Percentiles rank a stretch among this genome's conserved stretches.
These are phyloP conservation scores for Trametes gibbosa DNA, from an alignment of 768 basidiomycete genomes.

Conservation along the genomic window DNA sequence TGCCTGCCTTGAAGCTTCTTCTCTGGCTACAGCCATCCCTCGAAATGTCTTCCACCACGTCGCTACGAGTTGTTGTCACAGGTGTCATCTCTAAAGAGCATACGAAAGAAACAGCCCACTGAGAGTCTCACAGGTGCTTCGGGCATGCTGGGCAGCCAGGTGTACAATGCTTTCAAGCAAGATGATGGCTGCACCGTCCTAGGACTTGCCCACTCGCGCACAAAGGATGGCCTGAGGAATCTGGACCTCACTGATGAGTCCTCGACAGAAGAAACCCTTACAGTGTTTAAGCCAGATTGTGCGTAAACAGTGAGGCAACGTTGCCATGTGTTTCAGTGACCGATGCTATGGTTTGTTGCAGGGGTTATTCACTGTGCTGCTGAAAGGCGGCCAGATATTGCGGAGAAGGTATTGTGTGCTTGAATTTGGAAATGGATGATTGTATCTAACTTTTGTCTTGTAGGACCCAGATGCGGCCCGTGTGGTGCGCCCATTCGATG, in stretches of 20 bases:
- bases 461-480: constrained; percentile 72
- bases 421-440: neutral
- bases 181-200: constrained; percentile 43
- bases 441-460: neutral
- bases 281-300: constrained; percentile 67
- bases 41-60: no score
- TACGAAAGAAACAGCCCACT: neutral
- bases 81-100: neutral
- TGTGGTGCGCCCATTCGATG: constrained; percentile 40
- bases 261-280: constrained; percentile 55
- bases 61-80: neutral
- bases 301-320: constrained; percentile 28
- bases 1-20: no score
- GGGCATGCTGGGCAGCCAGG: constrained; percentile 83
- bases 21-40: no score
- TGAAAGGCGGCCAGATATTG: constrained; percentile 89
- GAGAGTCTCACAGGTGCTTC: constrained; percentile 66
- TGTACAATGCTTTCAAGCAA: constrained; percentile 62
- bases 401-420: constrained; percentile 65
- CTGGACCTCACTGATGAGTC: constrained; percentile 67
- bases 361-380: constrained; percentile 96
- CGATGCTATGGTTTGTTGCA: constrained; percentile 25
- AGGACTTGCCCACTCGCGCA: constrained; percentile 72
- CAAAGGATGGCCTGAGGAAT: constrained; percentile 47
- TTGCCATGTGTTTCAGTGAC: no score